A percentile compares a stretch with the other conserved stretches of the same genome.
phyloP scores from a whole-genome alignment of 768 basidiomycete genomes.

The Tubosaeta brunneosetosa region DNA sequence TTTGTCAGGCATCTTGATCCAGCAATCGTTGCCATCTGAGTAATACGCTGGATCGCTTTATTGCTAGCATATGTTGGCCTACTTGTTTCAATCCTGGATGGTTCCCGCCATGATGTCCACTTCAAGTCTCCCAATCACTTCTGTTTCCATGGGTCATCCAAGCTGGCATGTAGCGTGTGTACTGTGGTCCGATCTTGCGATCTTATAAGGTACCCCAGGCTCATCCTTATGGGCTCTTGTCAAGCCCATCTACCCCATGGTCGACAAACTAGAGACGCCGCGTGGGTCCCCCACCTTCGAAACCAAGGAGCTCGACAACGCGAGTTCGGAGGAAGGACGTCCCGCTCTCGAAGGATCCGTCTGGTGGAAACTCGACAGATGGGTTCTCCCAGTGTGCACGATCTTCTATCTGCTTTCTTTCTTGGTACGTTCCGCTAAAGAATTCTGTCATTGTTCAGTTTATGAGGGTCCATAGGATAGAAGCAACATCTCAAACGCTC shows the following conservation, averaged over 20 bases:
- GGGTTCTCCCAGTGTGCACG: constrained; percentile 44
- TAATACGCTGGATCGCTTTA: background rate
- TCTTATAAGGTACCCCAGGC: background rate
- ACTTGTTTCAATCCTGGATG: background rate
- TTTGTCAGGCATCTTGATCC: no score
- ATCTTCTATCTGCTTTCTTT: constrained; percentile 52
- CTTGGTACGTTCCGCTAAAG: constrained; percentile 36
- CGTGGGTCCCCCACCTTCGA: background rate
- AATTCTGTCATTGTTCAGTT: background rate
- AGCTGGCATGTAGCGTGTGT: background rate
- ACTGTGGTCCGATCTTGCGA: background rate
- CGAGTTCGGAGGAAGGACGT: constrained; percentile 12
- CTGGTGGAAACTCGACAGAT: constrained; percentile 48
- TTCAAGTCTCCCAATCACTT: background rate
- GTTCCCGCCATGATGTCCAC: background rate
- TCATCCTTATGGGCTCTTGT: background rate
- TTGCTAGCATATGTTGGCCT: background rate
- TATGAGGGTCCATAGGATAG: constrained; percentile 25
- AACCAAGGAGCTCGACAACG: constrained; percentile 8
- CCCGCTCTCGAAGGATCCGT: constrained; percentile 35
- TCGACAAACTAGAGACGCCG: constrained; percentile 4
- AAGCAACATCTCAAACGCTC: constrained; percentile 53
- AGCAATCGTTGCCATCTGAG: background rate
- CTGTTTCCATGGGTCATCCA: background rate
- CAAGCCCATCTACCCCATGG: background rate